A percentile compares a stretch with the other conserved stretches of the same genome.
These are phyloP conservation scores for Rubus idaeus DNA, from an alignment of 306 rosid species.

Conservation along the genomic window DNA sequence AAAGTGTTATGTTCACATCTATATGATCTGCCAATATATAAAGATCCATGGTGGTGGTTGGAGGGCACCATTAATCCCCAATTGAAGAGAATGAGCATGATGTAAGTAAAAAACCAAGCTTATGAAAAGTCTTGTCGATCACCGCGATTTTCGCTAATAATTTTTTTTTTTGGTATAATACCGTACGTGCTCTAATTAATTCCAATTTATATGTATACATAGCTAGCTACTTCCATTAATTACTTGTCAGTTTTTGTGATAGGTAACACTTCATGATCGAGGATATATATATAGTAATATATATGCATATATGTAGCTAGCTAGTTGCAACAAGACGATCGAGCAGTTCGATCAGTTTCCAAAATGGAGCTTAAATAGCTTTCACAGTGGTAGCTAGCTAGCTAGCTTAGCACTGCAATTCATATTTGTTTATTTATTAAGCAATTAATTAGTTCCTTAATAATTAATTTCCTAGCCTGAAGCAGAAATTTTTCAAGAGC, in stretches of 20 bases:
- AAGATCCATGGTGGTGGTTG: not conserved
- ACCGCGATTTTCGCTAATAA: not conserved
- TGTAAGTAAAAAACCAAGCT: not conserved
- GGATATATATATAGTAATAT: not conserved
- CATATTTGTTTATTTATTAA: too few relatives aligned
- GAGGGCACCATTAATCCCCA: not conserved
- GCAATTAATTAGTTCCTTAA: too few relatives aligned
- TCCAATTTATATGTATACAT: not conserved
- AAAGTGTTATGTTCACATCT: not conserved
- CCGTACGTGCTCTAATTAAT: too few relatives aligned
- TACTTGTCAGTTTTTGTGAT: not conserved
- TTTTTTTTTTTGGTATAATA: too few relatives aligned
- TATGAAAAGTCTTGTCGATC: not conserved
- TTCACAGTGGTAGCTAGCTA: not conserved
- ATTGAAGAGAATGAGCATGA: not conserved
- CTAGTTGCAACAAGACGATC: constrained; percentile 2
- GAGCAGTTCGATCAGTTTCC: not conserved
- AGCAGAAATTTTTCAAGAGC: not conserved
- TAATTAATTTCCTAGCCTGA: not conserved
- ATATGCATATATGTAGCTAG: not conserved
- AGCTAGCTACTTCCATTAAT: not conserved
- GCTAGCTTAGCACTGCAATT: not conserved
- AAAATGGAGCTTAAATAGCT: not conserved
- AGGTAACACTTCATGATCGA: not conserved
- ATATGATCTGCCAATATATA: too few relatives aligned